Conservation (phyloP, 1,284 basidiomycete species). For the Moniliophthora roreri region DNA sequence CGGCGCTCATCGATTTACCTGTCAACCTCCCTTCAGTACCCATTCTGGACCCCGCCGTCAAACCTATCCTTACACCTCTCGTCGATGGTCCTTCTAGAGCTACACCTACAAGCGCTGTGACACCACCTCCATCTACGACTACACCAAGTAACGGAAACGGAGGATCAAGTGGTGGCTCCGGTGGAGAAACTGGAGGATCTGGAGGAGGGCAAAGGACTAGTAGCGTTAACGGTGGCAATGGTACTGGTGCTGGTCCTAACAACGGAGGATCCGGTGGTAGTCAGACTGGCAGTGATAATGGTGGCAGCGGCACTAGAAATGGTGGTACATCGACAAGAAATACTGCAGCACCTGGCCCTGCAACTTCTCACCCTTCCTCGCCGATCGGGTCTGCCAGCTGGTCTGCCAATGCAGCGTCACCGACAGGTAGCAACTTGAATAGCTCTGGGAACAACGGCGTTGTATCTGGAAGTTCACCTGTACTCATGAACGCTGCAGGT, state of each 20-base stretch:
- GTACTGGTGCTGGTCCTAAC: not conserved
- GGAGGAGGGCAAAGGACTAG: not conserved
- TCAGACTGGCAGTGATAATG: not conserved
- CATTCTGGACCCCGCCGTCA: constrained; percentile 36
- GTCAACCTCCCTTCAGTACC: constrained; percentile 42
- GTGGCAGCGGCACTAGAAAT: not conserved
- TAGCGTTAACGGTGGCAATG: not conserved
- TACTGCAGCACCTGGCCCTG: not conserved
- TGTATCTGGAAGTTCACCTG: too few species aligned
- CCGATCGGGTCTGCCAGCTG: not conserved
- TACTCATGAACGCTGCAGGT: too few species aligned
- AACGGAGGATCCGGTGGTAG: not conserved
- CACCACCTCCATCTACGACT: constrained; percentile 16
- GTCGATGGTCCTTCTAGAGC: constrained; percentile 16
- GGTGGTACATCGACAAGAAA: not conserved
- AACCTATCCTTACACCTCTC: constrained; percentile 32
- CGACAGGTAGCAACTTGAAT: too few species aligned
- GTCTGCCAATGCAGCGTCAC: too few species aligned
- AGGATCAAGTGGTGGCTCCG: constrained; percentile 1
- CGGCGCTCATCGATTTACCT: constrained; percentile 39
- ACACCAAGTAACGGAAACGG: constrained; percentile 5
- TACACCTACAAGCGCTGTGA: constrained; percentile 6
- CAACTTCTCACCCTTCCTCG: not conserved
- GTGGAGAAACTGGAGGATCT: not conserved
- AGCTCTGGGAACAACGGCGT: too few species aligned